Evolutionary conservation across 1,139 yeast species (phyloP).

Genomic region (Trichomonascaceae sp.): DNA sequence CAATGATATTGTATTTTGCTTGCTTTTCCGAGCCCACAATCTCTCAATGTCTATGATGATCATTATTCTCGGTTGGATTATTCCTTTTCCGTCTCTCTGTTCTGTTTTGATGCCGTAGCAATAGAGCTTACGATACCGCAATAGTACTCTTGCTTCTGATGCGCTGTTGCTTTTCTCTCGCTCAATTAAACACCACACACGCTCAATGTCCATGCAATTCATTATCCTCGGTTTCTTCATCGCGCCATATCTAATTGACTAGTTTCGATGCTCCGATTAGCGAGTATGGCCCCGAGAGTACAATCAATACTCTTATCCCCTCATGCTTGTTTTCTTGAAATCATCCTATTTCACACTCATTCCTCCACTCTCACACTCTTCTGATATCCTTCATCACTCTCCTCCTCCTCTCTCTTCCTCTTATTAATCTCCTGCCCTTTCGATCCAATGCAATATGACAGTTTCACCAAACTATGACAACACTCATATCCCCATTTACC

Average conservation of each 20-base stretch:
- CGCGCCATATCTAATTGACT: not conserved
- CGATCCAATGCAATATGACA: conserved; percentile 32
- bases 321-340: not conserved
- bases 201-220: not conserved
- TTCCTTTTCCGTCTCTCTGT: not conserved
- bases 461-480: conserved; percentile 37
- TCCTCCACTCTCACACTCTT: not conserved
- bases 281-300: too few relatives aligned
- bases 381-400: not conserved
- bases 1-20: not conserved
- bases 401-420: not conserved
- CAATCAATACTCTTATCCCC: too few relatives aligned
- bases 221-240: not conserved
- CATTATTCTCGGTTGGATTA: not conserved
- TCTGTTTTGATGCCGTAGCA: not conserved
- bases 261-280: not conserved
- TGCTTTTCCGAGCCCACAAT: not conserved
- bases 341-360: not conserved
- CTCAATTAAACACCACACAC: too few relatives aligned
- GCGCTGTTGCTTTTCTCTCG: too few relatives aligned
- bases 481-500: conserved; percentile 48
- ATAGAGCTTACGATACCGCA: too few relatives aligned
- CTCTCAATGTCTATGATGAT: not conserved
- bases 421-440: conserved; percentile 15
- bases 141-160: too few relatives aligned